Evolutionary conservation across 192 early-diverging fungal genomes (phyloP).

Genomic region (Physocladia obscura): DNA sequence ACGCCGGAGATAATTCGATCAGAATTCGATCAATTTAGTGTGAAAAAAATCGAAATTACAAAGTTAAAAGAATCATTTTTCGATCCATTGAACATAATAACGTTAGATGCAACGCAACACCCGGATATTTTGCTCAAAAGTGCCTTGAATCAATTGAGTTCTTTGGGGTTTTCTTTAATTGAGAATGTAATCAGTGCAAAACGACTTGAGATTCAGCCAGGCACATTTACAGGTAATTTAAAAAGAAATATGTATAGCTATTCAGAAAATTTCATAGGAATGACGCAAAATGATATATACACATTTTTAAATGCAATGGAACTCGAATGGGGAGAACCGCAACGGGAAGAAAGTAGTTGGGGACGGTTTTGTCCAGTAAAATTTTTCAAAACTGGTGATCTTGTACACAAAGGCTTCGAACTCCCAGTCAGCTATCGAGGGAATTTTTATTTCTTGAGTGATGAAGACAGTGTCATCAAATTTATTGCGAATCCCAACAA

Average conservation of each 20-base stretch:
- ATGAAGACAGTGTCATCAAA: conserved; percentile 20
- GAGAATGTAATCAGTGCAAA: conserved; percentile 17
- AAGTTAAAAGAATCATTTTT: conserved; percentile 29
- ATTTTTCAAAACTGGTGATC: conserved; percentile 20
- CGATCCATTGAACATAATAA: conserved; percentile 34
- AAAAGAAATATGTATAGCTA: neutral
- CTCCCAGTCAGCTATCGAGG: conserved; percentile 43
- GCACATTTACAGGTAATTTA: conserved; percentile 37
- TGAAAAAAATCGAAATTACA: conserved; percentile 14
- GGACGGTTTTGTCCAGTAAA: conserved; percentile 45
- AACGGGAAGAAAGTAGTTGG: conserved; percentile 43
- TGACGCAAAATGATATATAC: conserved; percentile 36
- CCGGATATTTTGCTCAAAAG: conserved; percentile 39
- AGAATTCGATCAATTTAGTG: conserved; percentile 20
- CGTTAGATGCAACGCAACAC: conserved; percentile 48
- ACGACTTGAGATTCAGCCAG: conserved; percentile 32
- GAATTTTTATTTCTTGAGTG: conserved; percentile 40
- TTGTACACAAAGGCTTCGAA: conserved; percentile 21
- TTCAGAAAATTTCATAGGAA: neutral
- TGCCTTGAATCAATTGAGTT: conserved; percentile 28
- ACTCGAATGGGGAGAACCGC: conserved; percentile 43
- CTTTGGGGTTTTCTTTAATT: conserved; percentile 33
- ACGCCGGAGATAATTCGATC: conserved; percentile 21
- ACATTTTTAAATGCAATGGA: conserved; percentile 34
- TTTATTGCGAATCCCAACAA: conserved; percentile 49